Conservation (phyloP, 495 filamentous ascomycete species). For the Penicillium ochrochloron region DNA sequence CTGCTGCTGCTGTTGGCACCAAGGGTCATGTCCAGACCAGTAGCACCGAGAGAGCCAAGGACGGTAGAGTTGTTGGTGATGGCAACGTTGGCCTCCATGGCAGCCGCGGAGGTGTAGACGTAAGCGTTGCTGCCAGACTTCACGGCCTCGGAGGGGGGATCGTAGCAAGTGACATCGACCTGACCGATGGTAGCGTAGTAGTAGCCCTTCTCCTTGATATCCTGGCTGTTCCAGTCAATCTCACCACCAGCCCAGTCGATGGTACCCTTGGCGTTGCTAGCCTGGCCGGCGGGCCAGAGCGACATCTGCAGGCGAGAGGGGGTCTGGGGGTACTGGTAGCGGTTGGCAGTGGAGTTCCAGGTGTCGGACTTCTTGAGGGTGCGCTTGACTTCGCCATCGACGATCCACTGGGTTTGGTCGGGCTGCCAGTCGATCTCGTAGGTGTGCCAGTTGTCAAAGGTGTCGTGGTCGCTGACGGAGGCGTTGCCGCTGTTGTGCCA, state of each 20-base stretch:
- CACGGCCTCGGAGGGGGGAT: conserved; percentile 67
- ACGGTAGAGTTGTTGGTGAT: conserved; percentile 75
- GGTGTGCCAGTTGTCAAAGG: conserved; percentile 79
- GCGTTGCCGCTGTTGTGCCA: conserved; percentile 78
- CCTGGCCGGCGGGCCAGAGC: conserved; percentile 89
- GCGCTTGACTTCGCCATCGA: conserved; percentile 79
- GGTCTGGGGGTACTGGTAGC: conserved; percentile 89
- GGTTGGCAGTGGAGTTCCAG: conserved; percentile 80
- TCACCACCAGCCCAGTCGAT: conserved; percentile 89
- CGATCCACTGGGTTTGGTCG: conserved; percentile 79
- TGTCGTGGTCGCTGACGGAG: conserved; percentile 62
- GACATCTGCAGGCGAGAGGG: conserved; percentile 93
- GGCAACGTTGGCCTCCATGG: conserved; percentile 74
- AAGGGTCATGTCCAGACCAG: conserved; percentile 70
- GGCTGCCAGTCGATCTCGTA: conserved; percentile 95
- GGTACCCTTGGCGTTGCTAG: conserved; percentile 80
- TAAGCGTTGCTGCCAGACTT: conserved; percentile 68
- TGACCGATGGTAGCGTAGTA: conserved; percentile 84
- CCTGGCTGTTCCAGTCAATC: conserved; percentile 82
- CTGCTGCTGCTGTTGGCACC: conserved; percentile 34
- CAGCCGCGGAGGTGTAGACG: conserved; percentile 67
- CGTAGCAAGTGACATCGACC: conserved; percentile 83
- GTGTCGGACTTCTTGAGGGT: conserved; percentile 75
- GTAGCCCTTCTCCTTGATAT: conserved; percentile 84
- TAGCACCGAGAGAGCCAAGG: conserved; percentile 78